Evolutionary conservation across 2,329 filamentous ascomycete genomes (phyloP), one percentile per base, ranked within the genome.

Genomic region (Didymella segeticola): DNA sequence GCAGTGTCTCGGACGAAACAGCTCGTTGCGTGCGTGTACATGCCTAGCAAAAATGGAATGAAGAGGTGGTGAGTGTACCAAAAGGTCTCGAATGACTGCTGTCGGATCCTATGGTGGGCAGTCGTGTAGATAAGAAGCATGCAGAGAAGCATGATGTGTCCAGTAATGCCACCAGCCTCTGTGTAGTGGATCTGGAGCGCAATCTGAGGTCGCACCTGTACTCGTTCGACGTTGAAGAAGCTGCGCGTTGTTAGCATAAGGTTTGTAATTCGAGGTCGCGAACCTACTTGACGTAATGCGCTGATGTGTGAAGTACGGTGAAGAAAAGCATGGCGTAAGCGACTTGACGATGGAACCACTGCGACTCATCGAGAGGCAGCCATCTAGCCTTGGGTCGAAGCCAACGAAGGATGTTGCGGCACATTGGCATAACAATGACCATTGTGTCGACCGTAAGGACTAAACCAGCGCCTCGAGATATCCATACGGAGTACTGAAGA

Each of bases 21-120:
- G 55, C 92, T 93, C 7, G 90, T 91, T 1, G 95, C 93, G 75
- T 99, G 95, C 11, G 93, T 98, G 77, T 98, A 99, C 64, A 99
- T 86, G 38, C 86, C 93, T 37, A 99, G 82, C 69, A 98, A 78
- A 76, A 99, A 99, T 1, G 95, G 93, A 56, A 99, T 89, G 70
- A 98, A 98, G n/a, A 99, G 84, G 69, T 99, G 95, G 77, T 99
- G 95, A 0, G 92, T 96, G 78, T 99, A 99, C 95, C 95, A 99
- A 75, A 99, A 99, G 0, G 93, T 96, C 78, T 99, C 95, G 71
- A 93, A 99, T 0, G 91, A 96, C 73, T 99, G 95, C 73, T 98
- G 93, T 48, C 95, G 89, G 62, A 99, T 98, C 63, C 91, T 89
- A 67, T 89, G 84, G 72, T 99, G 95, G 2, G 95, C 89, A 0